Percentiles rank a stretch among this genome's conserved stretches.
Conservation (phyloP, 2,329 filamentous ascomycete genomes). For the Cryphonectria naterciae region DNA sequence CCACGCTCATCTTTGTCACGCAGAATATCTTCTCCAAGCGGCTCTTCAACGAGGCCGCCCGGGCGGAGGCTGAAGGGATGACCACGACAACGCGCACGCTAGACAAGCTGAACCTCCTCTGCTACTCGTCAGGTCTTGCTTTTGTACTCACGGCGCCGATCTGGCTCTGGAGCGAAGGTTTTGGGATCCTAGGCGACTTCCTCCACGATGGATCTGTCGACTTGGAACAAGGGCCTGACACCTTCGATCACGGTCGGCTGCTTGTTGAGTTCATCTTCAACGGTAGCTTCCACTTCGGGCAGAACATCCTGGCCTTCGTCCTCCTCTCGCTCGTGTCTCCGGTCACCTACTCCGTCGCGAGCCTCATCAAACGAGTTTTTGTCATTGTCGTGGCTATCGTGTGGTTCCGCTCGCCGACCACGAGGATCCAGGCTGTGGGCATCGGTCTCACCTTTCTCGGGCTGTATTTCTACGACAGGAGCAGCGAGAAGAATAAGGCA, state of each 20-base stretch:
- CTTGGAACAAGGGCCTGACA: constrained; percentile 61
- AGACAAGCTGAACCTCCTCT: constrained; percentile 95
- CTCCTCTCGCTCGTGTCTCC: constrained; percentile 91
- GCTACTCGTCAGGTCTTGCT: constrained; percentile 93
- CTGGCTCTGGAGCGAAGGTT: constrained; percentile 91
- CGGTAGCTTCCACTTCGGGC: constrained; percentile 92
- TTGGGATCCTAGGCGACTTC: constrained; percentile 76
- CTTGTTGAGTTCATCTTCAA: constrained; percentile 94
- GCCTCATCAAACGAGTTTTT: constrained; percentile 94
- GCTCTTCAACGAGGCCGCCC: constrained; percentile 91
- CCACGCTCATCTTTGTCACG: constrained; percentile 93
- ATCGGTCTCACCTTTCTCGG: constrained; percentile 90
- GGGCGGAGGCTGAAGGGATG: constrained; percentile 75
- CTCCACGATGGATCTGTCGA: constrained; percentile 79
- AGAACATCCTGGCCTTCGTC: constrained; percentile 94
- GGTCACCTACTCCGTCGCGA: constrained; percentile 96
- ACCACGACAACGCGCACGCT: constrained; percentile 73
- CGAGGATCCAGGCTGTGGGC: constrained; percentile 77
- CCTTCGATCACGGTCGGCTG: constrained; percentile 75
- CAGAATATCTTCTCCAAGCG: constrained; percentile 99
- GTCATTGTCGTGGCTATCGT: constrained; percentile 93
- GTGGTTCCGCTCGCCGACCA: constrained; percentile 94
- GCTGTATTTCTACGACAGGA: constrained; percentile 93
- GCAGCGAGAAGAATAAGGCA: constrained; percentile 83
- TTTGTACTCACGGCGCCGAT: constrained; percentile 87